phyloP scores from a whole-genome alignment of 345 rosid species.

The Hevea brasiliensis region DNA sequence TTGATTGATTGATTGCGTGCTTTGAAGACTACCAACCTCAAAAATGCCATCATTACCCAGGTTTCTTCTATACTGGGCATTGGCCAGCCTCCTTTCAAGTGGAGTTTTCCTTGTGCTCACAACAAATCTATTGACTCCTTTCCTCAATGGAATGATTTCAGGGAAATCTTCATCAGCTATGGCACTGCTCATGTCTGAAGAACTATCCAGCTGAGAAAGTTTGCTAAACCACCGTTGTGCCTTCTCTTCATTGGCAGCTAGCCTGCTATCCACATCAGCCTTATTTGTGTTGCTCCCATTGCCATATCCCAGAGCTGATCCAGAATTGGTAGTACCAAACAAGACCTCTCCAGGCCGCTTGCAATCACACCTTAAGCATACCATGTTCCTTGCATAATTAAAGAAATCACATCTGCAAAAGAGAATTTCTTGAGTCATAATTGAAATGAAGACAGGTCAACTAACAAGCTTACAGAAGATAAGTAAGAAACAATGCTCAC shows the following conservation, averaged over 20 bases:
- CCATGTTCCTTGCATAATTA: constrained; percentile 70
- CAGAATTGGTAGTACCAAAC: constrained; percentile 27
- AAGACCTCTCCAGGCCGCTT: constrained; percentile 58
- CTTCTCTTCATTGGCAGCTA: constrained; percentile 79
- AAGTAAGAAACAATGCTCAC: constrained; percentile 52
- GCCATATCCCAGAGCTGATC: constrained; percentile 33
- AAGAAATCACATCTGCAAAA: constrained; percentile 75
- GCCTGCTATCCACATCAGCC: constrained; percentile 48
- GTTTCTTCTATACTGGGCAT: constrained; percentile 42
- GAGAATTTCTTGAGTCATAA: constrained; percentile 16
- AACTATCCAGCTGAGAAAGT: constrained; percentile 57
- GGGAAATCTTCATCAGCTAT: constrained; percentile 35
- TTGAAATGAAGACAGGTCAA: constrained; percentile 1
- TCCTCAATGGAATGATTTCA: constrained; percentile 37
- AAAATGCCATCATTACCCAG: constrained; percentile 27
- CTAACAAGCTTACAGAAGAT: not conserved
- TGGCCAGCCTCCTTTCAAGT: constrained; percentile 35
- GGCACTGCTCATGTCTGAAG: constrained; percentile 42
- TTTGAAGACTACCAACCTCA: constrained; percentile 18
- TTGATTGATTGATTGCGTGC: constrained; percentile 22
- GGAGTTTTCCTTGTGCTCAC: constrained; percentile 36
- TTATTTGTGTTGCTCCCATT: constrained; percentile 33
- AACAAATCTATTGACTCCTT: constrained; percentile 38
- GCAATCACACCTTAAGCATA: constrained; percentile 96
- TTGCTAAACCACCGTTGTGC: constrained; percentile 75